Conservation (phyloP, 169 alveolate genomes). For the Eimeria necatrix region DNA sequence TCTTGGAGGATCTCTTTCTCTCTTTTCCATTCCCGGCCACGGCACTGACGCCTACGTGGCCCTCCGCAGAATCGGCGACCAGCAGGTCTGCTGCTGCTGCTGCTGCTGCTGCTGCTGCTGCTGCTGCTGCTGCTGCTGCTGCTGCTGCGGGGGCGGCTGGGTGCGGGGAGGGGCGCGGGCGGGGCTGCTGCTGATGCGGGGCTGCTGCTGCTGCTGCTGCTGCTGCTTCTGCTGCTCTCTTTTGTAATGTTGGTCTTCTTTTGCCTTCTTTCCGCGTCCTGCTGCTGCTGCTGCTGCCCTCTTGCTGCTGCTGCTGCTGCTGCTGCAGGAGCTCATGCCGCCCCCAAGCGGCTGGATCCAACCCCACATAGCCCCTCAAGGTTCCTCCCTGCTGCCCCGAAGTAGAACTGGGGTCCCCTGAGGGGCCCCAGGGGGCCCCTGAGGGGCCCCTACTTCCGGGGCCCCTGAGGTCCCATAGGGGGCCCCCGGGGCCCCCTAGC, state of each 20-base stretch:
- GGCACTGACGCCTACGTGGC: conserved; percentile 76
- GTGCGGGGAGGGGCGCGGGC: no score
- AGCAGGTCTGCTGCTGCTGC: conserved; percentile 16
- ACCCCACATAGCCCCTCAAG: not conserved
- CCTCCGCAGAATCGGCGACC: conserved; percentile 59
- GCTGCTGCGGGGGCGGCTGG: no score
- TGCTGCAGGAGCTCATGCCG: not conserved
- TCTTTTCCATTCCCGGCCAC: conserved; percentile 63
- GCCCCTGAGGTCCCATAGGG: not conserved
- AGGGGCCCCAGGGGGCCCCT: not conserved
- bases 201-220: no score
- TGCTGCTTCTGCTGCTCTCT: no score
- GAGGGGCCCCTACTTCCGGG: not conserved
- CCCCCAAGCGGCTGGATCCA: conserved; percentile 3
- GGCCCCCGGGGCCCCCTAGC: not conserved
- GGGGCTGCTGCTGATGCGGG: no score
- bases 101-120: no score
- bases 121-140: no score
- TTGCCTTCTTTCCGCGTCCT: no score
- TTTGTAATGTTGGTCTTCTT: no score
- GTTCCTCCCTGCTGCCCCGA: not conserved
- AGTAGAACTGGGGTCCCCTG: not conserved
- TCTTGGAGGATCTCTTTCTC: conserved; percentile 65
- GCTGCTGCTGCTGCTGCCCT: no score
- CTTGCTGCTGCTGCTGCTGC: no score